phyloP scores from a whole-genome alignment of 805 yeast genomes.

The Cyberlindnera subsufficiens region DNA sequence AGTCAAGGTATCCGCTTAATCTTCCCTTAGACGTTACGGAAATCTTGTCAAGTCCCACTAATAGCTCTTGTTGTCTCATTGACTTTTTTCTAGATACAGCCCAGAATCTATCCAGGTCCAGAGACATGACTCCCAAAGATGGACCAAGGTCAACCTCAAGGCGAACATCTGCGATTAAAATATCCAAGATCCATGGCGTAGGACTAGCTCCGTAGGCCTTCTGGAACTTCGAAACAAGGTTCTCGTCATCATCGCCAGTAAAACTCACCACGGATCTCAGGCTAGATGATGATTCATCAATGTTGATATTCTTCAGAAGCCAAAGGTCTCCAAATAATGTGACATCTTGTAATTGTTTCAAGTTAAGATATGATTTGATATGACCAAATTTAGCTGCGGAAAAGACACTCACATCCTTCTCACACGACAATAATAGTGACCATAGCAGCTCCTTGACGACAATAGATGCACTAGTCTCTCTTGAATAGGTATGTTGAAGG shows the following conservation, averaged over 20 bases:
- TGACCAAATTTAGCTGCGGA: constrained; percentile 49
- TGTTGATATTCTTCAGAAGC: constrained; percentile 38
- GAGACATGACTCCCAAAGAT: constrained; percentile 62
- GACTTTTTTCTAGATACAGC: constrained; percentile 58
- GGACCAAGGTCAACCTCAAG: constrained; percentile 76
- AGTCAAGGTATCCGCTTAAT: constrained; percentile 60
- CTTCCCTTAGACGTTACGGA: constrained; percentile 64
- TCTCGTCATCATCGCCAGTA: constrained; percentile 5
- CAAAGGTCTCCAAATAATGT: constrained; percentile 80
- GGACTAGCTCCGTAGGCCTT: constrained; percentile 59
- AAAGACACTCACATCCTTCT: constrained; percentile 33
- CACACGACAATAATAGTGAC: constrained; percentile 39
- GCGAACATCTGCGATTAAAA: constrained; percentile 45
- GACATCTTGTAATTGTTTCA: constrained; percentile 84
- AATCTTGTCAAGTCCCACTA: constrained; percentile 50
- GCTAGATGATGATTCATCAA: constrained; percentile 3
- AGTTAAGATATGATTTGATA: constrained; percentile 58
- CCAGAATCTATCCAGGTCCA: constrained; percentile 60
- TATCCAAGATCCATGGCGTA: constrained; percentile 67
- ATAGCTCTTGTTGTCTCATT: constrained; percentile 66
- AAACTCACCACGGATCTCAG: constrained; percentile 20
- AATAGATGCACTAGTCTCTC: constrained; percentile 79
- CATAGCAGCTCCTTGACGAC: constrained; percentile 40
- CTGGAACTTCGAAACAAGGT: constrained; percentile 39
- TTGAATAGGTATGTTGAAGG: constrained; percentile 84